Conservation (phyloP, 352 stramenopile genomes). For the Globisporangium paroecandrum region DNA sequence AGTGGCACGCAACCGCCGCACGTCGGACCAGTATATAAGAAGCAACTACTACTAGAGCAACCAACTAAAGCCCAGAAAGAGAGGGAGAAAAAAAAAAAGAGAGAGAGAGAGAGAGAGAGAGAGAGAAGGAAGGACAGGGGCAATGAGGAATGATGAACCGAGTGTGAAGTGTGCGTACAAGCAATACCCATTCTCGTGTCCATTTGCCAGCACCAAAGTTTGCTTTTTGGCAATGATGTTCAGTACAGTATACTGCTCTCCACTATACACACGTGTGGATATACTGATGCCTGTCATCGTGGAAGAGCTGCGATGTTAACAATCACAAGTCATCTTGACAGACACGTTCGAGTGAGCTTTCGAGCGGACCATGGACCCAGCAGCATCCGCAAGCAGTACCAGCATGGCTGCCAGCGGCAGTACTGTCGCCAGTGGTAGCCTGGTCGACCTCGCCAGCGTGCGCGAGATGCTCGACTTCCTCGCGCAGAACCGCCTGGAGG, state of each 20-base stretch:
- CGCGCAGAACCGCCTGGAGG: constrained; percentile 7
- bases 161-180: background rate
- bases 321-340: too few relatives aligned
- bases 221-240: background rate
- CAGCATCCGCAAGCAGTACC: background rate
- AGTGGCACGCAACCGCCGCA: constrained; percentile 76
- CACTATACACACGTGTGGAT: background rate
- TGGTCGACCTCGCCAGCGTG: constrained; percentile 8
- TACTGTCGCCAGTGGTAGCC: background rate
- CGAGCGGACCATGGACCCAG: background rate
- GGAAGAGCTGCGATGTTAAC: too few relatives aligned
- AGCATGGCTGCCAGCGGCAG: background rate
- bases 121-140: too few relatives aligned
- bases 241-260: too few relatives aligned
- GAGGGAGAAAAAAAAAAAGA: background rate
- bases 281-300: background rate
- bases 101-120: background rate
- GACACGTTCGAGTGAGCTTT: too few relatives aligned
- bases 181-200: background rate
- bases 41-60: constrained; percentile 77
- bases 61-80: constrained; percentile 14
- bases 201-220: background rate
- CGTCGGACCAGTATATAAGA: constrained; percentile 84
- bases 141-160: background rate
- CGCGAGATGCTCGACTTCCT: constrained; percentile 16